Evolutionary conservation across 192 early-diverging fungal species (phyloP).

Genomic region (Chytriomyces hyalinus): DNA sequence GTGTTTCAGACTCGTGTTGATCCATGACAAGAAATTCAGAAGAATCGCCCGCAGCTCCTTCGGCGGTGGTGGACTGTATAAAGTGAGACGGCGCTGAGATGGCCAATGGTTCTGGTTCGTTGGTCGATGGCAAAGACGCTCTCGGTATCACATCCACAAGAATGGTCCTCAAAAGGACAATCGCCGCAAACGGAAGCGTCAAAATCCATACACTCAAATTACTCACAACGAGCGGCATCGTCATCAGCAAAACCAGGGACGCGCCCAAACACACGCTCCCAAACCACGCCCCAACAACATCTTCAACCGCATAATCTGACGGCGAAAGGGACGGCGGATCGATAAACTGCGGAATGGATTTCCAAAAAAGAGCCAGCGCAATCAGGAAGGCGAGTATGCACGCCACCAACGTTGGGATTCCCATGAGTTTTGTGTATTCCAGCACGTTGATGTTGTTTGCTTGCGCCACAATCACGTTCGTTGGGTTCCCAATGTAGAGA

Average conservation of each 20-base stretch:
- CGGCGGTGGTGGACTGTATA: background rate
- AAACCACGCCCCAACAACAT: slow-evolving; percentile 67
- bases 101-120: too few species aligned
- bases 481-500: slow-evolving; percentile 87
- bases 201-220: slow-evolving; percentile 77
- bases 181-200: slow-evolving; percentile 76
- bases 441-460: slow-evolving; percentile 76
- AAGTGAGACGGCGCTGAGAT: background rate
- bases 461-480: slow-evolving; percentile 84
- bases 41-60: background rate
- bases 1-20: background rate
- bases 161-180: slow-evolving; percentile 66
- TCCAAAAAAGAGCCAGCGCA: slow-evolving; percentile 57
- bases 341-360: slow-evolving; percentile 20
- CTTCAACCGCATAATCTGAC: slow-evolving; percentile 54
- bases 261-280: slow-evolving; percentile 61
- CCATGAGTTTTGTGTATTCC: slow-evolving; percentile 83
- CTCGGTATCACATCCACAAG: slow-evolving; percentile 6
- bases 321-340: slow-evolving; percentile 17
- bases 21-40: background rate
- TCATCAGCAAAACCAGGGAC: slow-evolving; percentile 71
- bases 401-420: slow-evolving; percentile 67
- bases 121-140: background rate
- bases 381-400: slow-evolving; percentile 59
- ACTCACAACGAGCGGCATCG: slow-evolving; percentile 60